phyloP scores from a whole-genome alignment of 768 basidiomycete species.

The Russula griseocarnosa region DNA sequence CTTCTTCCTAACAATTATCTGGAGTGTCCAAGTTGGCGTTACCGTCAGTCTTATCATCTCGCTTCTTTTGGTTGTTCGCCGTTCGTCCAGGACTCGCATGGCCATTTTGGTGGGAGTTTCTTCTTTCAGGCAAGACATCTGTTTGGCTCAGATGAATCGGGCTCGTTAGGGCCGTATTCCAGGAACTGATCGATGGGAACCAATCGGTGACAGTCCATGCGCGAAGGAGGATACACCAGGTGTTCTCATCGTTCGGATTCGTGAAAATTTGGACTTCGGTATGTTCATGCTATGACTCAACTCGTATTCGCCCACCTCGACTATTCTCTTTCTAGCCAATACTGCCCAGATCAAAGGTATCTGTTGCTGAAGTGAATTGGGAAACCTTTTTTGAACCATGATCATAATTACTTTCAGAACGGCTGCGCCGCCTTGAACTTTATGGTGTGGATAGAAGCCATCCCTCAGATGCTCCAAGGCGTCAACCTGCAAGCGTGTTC shows the following conservation, averaged over 20 bases:
- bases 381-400: slow-evolving; percentile 1
- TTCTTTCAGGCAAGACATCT: not conserved
- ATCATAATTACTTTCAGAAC: slow-evolving; percentile 44
- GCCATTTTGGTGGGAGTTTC: slow-evolving; percentile 66
- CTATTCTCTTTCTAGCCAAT: slow-evolving; percentile 56
- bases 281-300: slow-evolving; percentile 29
- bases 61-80: slow-evolving; percentile 82
- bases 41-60: slow-evolving; percentile 86
- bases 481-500: slow-evolving; percentile 68
- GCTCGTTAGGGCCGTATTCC: slow-evolving; percentile 71
- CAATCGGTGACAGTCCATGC: slow-evolving; percentile 83
- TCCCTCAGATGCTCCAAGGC: slow-evolving; percentile 81
- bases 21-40: slow-evolving; percentile 90
- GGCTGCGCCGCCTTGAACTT: slow-evolving; percentile 77
- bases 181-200: slow-evolving; percentile 85
- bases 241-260: slow-evolving; percentile 80
- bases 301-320: not conserved
- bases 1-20: slow-evolving; percentile 81
- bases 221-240: slow-evolving; percentile 77
- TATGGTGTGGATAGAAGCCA: slow-evolving; percentile 79
- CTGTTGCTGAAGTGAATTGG: not conserved
- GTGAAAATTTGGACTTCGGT: slow-evolving; percentile 92
- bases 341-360: slow-evolving; percentile 89
- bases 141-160: slow-evolving; percentile 2
- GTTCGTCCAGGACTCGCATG: slow-evolving; percentile 86